Evolutionary conservation across 1,284 basidiomycete species (phyloP), one percentile per base, ranked within the genome.

Genomic region (Naganishia albida): DNA sequence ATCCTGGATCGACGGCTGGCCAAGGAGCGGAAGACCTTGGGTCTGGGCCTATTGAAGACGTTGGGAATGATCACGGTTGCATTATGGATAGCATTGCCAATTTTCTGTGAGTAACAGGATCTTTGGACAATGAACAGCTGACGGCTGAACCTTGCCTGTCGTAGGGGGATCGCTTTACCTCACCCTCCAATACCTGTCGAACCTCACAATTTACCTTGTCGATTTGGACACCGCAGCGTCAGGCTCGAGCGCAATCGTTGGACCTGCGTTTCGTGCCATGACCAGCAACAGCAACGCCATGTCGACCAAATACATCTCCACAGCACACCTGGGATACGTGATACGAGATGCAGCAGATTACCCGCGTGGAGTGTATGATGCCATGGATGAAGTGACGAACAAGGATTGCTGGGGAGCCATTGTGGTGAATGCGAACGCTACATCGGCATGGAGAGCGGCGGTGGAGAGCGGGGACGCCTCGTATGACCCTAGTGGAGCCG

Each of bases 401-500:
- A 54, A 65, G n/a, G 48, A 52, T 4, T 70, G 67, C 50, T 72
- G 70, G 70, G 70, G 65, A 12, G 70, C 71, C 1, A 60, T 72
- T 18, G 67, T 70, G 3, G 63, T 70, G n/a, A 66, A 68, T 62
- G 62, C 66, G 30, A 72, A 72, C 53, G 71, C 70, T 20, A 72
- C 71, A 7, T 66, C 64, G 28, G 55, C 67, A n/a, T 72, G 71
- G 71, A 44, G 49, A 38, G 54, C 57, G 6, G 70, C 72, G 3
- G 34, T 72, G 12, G 25, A 70, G 49, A 71, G 60, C 56, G 76
- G 76, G 0, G 70, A 75, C 64, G 70, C 69, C 28, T 69, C 34
- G 40, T 78, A 78, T 59, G 74, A 77, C 62, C 76, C 76, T 1
- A 70, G 67, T 13, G 74, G 74, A 2, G 69, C 72, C 10, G 69